These are phyloP conservation scores for Symbiodinium pilosum DNA, from an alignment of 73 alveolate species.

Conservation along the genomic window DNA sequence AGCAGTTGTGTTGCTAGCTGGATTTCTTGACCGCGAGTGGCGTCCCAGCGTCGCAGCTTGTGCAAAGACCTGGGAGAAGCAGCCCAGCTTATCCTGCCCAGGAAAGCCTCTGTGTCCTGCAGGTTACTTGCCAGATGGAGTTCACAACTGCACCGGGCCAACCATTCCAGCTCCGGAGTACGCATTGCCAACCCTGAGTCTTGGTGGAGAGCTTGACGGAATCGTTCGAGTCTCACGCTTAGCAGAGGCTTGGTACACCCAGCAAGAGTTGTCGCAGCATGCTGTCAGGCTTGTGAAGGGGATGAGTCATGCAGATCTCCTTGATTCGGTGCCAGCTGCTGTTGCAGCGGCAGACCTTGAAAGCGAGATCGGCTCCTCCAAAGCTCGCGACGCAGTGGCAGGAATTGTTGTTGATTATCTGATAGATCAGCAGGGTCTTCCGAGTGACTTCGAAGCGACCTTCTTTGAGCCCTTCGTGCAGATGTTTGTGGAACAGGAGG, in stretches of 20 bases:
- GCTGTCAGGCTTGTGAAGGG: conserved; percentile 5
- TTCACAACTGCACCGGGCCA: conserved; percentile 57
- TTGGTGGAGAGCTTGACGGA: conserved; percentile 87
- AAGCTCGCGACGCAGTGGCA: not conserved
- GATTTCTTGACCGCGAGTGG: conserved; percentile 64
- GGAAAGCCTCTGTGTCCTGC: conserved; percentile 64
- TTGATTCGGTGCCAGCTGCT: not conserved
- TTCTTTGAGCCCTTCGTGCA: conserved; percentile 36
- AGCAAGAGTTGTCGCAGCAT: conserved; percentile 27
- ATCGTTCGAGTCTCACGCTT: conserved; percentile 67
- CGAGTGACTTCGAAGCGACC: not conserved
- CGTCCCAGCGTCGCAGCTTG: conserved; percentile 25
- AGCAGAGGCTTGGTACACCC: conserved; percentile 87
- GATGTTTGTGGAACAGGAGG: conserved; percentile 67
- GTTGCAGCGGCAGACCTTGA: not conserved
- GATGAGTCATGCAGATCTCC: not conserved
- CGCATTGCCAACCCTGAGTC: conserved; percentile 18
- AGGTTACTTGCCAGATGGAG: conserved; percentile 62
- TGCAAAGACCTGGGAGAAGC: conserved; percentile 46
- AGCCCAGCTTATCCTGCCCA: conserved; percentile 44
- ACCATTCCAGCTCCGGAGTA: conserved; percentile 24
- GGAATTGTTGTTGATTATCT: not conserved
- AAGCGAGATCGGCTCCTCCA: not conserved
- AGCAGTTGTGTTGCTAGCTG: conserved; percentile 35
- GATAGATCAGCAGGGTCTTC: not conserved